A percentile compares a stretch with the other conserved stretches of the same genome.
Evolutionary conservation across 78 protist genomes (phyloP).

Genomic region (Dictyostelium citrinum): DNA sequence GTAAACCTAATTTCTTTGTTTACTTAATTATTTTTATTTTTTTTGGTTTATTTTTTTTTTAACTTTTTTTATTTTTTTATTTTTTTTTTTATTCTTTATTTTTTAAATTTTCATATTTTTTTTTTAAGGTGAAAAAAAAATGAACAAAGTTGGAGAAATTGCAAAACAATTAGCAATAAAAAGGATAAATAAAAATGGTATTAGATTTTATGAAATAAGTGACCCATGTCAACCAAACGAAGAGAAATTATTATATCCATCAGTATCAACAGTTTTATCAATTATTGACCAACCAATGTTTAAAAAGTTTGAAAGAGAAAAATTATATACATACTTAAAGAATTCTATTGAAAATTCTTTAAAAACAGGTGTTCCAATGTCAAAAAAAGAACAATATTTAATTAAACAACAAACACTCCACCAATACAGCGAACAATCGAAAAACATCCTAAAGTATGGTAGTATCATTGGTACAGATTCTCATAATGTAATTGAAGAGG

Average conservation of each 20-base stretch:
- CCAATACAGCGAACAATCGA: not conserved
- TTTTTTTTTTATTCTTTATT: not conserved
- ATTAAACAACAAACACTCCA: not conserved
- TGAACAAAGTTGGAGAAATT: not conserved
- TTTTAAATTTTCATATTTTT: no score
- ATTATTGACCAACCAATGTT: conserved; percentile 4
- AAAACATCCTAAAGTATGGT: not conserved
- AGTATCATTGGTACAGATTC: not conserved
- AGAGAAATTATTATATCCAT: not conserved
- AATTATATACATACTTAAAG: not conserved
- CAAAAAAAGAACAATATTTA: not conserved
- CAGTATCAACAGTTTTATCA: conserved; percentile 31
- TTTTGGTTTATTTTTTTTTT: no score
- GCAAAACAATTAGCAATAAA: not conserved
- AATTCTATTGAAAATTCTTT: not conserved
- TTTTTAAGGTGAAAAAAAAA: no score
- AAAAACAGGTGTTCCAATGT: not conserved
- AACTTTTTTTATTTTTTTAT: not conserved
- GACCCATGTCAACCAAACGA: not conserved
- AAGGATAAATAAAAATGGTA: not conserved
- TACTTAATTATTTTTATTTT: no score
- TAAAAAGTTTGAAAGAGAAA: not conserved
- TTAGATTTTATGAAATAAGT: conserved; percentile 8
- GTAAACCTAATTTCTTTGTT: no score
- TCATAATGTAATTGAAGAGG: not conserved